phyloP scores from a whole-genome alignment of 495 filamentous ascomycete genomes.

The Penicillium bovifimosum region DNA sequence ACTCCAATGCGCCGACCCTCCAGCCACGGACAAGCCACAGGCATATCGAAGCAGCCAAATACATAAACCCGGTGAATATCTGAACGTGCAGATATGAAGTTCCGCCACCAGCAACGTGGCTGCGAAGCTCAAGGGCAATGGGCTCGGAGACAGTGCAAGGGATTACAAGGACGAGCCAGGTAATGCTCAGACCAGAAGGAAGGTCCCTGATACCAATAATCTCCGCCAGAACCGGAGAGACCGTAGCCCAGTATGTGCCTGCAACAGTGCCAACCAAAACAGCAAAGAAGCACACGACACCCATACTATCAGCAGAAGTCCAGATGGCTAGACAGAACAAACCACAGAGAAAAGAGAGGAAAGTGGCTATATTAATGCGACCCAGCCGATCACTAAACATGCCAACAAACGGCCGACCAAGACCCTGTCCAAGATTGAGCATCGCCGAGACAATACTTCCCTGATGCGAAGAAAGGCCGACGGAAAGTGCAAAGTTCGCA shows the following conservation, averaged over 20 bases:
- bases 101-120: conserved; percentile 29
- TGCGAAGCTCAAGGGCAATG: conserved; percentile 63
- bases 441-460: conserved; percentile 66
- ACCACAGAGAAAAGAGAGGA: conserved; percentile 60
- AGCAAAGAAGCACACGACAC: conserved; percentile 64
- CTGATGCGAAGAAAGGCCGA: conserved; percentile 63
- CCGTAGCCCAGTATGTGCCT: conserved; percentile 66
- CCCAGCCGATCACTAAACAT: conserved; percentile 68
- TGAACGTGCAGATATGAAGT: conserved; percentile 56
- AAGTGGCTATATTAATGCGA: conserved; percentile 64
- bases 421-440: conserved; percentile 63
- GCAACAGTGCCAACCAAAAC: conserved; percentile 64
- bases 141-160: conserved; percentile 72
- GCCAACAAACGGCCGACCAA: conserved; percentile 69
- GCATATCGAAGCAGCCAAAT: conserved; percentile 53
- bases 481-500: conserved; percentile 60
- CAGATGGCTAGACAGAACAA: conserved; percentile 66
- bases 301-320: conserved; percentile 62
- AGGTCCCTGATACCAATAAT: conserved; percentile 68
- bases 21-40: conserved; percentile 45
- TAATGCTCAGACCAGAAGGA: conserved; percentile 67
- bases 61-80: conserved; percentile 62
- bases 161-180: conserved; percentile 67
- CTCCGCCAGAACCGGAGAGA: conserved; percentile 70
- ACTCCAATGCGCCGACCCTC: conserved; percentile 55